phyloP scores from a whole-genome alignment of 2,329 filamentous ascomycete genomes.

The Pestalotiopsis sp. region DNA sequence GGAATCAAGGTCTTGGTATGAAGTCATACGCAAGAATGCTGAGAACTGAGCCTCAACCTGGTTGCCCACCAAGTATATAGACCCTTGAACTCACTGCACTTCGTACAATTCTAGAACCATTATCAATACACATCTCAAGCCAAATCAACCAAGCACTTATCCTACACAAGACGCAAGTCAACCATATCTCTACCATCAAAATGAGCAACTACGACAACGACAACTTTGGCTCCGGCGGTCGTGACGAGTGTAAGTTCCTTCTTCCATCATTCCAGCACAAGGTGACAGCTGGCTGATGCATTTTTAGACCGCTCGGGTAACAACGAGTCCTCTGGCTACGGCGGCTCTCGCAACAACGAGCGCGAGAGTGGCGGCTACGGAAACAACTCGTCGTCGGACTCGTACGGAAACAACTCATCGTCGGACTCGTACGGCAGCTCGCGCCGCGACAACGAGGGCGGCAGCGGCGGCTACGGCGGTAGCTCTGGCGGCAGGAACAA shows the following conservation, averaged over 20 bases:
- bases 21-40: neutral
- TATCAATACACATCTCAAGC: neutral
- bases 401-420: neutral
- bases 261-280: neutral
- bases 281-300: neutral
- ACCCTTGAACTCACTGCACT: neutral
- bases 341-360: neutral
- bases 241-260: neutral
- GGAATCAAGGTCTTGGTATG: neutral
- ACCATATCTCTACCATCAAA: neutral
- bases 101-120: neutral
- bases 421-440: neutral
- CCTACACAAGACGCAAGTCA: neutral
- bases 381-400: neutral
- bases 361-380: neutral
- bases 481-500: neutral
- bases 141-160: neutral
- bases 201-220: constrained; percentile 10
- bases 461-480: neutral
- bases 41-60: neutral
- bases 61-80: neutral
- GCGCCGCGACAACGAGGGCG: neutral
- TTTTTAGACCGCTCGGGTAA: neutral
- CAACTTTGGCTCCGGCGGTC: neutral
- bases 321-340: neutral